phyloP scores from a whole-genome alignment of 116 monocot genomes.

The Cymodocea nodosa region DNA sequence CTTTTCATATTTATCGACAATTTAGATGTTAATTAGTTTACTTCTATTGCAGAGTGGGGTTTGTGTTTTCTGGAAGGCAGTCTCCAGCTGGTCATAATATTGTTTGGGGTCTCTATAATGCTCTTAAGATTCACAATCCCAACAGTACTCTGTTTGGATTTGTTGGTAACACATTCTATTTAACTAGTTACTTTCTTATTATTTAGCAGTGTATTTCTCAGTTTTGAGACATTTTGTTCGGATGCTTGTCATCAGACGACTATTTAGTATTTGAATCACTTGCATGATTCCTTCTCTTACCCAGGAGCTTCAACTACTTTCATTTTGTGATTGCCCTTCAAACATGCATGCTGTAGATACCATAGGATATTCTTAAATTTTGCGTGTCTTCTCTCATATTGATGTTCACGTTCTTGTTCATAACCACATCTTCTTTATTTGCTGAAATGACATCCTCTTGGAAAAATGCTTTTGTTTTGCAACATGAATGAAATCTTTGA shows the following conservation, averaged over 20 bases:
- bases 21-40: not conserved
- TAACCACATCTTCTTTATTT: too few species aligned
- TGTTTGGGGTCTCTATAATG: constrained; percentile 59
- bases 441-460: too few species aligned
- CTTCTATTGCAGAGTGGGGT: constrained; percentile 45
- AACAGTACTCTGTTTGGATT: constrained; percentile 51
- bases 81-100: constrained; percentile 88
- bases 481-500: not conserved
- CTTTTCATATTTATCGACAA: too few species aligned
- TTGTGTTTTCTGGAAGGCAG: constrained; percentile 79
- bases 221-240: not conserved
- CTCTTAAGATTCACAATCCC: constrained; percentile 44
- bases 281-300: too few species aligned
- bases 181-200: not conserved
- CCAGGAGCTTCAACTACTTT: too few species aligned
- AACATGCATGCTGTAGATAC: too few species aligned
- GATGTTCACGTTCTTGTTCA: too few species aligned
- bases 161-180: constrained; percentile 29
- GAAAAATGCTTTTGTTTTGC: not conserved
- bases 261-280: too few species aligned
- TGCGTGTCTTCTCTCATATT: too few species aligned
- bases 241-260: too few species aligned
- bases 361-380: too few species aligned
- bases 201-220: not conserved
- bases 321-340: too few species aligned